Conservation (phyloP, 306 rosid species). For the Malus sylvestris region DNA sequence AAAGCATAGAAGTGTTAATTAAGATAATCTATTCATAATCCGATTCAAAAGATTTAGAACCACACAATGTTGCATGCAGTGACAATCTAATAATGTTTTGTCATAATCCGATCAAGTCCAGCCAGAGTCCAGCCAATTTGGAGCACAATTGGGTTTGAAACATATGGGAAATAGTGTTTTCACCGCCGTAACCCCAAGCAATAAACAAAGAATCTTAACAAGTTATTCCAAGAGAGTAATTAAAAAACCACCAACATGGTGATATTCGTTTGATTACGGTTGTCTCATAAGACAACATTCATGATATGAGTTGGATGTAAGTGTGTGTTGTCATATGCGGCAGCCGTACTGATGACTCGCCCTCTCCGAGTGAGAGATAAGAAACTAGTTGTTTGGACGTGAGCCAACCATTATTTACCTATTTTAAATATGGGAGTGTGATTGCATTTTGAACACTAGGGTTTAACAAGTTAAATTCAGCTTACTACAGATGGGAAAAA, state of each 20-base stretch:
- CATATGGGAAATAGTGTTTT: background rate
- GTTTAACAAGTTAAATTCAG: background rate
- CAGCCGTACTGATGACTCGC: no score
- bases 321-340: no score
- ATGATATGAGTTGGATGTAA: no score
- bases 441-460: background rate
- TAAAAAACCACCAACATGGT: background rate
- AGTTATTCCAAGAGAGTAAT: no score
- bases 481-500: background rate
- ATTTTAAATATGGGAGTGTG: background rate
- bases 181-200: background rate
- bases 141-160: background rate
- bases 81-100: background rate
- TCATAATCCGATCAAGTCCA: background rate
- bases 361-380: no score
- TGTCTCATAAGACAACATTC: no score
- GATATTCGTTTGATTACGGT: no score
- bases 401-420: no score
- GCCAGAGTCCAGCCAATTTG: slow-evolving; percentile 5
- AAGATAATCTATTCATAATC: background rate
- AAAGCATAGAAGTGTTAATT: background rate
- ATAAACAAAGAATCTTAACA: background rate
- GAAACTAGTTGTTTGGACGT: no score
- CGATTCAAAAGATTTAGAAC: background rate
- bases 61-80: background rate